Conservation (phyloP, 129 eudicot species). For the Flaveria robusta region DNA sequence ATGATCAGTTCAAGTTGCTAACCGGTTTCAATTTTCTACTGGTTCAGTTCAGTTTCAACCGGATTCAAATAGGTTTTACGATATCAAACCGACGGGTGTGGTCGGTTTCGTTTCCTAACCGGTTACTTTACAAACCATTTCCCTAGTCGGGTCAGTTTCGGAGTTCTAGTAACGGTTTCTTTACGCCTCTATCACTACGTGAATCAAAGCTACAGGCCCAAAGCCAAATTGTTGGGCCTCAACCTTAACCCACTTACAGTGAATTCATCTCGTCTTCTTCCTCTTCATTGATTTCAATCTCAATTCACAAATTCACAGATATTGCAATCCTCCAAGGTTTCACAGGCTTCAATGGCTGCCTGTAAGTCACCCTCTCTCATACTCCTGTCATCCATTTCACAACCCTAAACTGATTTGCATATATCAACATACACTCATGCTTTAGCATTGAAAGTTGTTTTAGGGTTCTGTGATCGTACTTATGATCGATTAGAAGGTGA, state of each 20-base stretch:
- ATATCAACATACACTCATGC: not conserved
- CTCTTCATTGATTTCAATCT: not conserved
- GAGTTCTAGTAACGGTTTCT: no score
- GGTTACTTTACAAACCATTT: no score
- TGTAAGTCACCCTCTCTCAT: conserved; percentile 39
- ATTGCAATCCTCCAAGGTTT: not conserved
- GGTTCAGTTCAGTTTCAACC: no score
- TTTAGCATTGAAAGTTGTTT: not conserved
- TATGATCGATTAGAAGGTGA: not conserved
- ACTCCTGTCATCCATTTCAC: not conserved
- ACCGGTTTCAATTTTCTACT: no score
- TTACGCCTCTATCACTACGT: not conserved
- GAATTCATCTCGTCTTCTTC: conserved; percentile 14
- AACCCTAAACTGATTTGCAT: conserved; percentile 28
- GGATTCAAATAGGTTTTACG: no score
- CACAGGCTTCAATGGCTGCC: conserved; percentile 51
- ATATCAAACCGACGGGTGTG: no score
- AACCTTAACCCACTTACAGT: conserved; percentile 26
- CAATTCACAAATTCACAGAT: conserved; percentile 1
- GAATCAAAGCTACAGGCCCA: conserved; percentile 13
- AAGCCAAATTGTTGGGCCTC: conserved; percentile 29
- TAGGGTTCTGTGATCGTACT: conserved; percentile 1
- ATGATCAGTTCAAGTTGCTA: no score
- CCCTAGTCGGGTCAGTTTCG: no score
- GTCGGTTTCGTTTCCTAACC: no score